phyloP scores from a whole-genome alignment of 768 basidiomycete genomes.

The Steccherinum ochraceum region DNA sequence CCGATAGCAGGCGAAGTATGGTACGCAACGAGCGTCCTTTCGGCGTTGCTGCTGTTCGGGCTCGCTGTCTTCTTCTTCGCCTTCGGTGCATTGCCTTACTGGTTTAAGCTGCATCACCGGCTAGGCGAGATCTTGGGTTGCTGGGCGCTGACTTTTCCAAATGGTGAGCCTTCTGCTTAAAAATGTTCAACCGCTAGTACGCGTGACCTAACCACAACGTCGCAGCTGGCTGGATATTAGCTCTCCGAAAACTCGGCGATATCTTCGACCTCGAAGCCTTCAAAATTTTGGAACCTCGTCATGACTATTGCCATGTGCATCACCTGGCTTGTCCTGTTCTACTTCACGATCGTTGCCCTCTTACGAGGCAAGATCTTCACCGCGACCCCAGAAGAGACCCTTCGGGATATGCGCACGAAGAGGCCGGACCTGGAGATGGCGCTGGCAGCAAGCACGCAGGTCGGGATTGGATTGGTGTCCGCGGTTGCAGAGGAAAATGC shows the following conservation, averaged over 20 bases:
- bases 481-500: not conserved
- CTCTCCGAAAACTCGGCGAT: conserved; percentile 34
- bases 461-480: not conserved
- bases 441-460: not conserved
- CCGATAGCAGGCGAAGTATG: conserved; percentile 37
- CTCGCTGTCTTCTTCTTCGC: conserved; percentile 42
- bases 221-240: conserved; percentile 38
- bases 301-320: conserved; percentile 34
- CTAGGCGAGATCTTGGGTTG: conserved; percentile 42
- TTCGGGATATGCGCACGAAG: conserved; percentile 26
- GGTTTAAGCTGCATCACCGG: conserved; percentile 43
- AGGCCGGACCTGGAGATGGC: conserved; percentile 3
- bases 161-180: conserved; percentile 27
- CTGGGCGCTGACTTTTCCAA: conserved; percentile 44
- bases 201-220: not conserved
- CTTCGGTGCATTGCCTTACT: conserved; percentile 39
- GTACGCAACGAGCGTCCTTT: conserved; percentile 35
- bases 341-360: conserved; percentile 35
- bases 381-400: conserved; percentile 34
- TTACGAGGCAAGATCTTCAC: conserved; percentile 38
- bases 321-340: conserved; percentile 36
- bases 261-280: conserved; percentile 35
- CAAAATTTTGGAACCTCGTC: conserved; percentile 30
- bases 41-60: conserved; percentile 35
- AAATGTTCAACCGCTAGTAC: too few relatives aligned